Base-by-base conservation (phyloP, 345 rosid genomes). In the Mercurialis annua region DNA sequence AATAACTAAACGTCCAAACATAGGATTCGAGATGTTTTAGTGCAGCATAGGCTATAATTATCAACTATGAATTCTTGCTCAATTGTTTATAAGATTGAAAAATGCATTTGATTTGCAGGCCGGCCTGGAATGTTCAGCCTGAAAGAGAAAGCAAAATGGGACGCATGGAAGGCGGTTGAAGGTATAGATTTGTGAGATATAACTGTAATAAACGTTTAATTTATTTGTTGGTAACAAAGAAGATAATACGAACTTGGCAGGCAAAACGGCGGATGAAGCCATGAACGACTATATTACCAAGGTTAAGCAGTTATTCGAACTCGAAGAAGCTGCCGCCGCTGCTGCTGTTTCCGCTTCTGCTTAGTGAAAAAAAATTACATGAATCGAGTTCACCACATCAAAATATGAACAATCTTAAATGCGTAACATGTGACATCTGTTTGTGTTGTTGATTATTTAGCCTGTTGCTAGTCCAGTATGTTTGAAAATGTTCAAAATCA, bases 131-230 rank as follows among this genome's bases (percentile, higher is more conserved):
- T 91, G 44, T 89, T 94, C 76, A 77, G 54, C 88, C 57, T 73
- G 86, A 91, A 74, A 85, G 99, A 88, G 18, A 85, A 84, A 68
- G 90, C 91, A 1, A 94, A 94, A 82, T 94, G 99, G 99, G 99
- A 94, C 73, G 97, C 98, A 26, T 94, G 98, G 99, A 94, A 94
- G 84, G 84, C 88, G 48, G 93, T 86, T 73, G 96, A 94, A 86
- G 90, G 99, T 90, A 66, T 10, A 40, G n/a, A n/a, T n/a, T n/a
- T n/a, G n/a, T 47, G 40, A 48, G 34, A 21, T 18, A 16, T 6
- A 24, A 53, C 1, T 44, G 24, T 0, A 36, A 52, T 20, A 11
- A 11, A 0, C 10, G 0, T 30, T 29, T 42, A 51, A 6, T 42
- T 31, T 21, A 15, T 30, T 10, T 16, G 33, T 65, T 9, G 0